Evolutionary conservation across 2,329 filamentous ascomycete species (phyloP).

Genomic region (Colletotrichum tropicicola): DNA sequence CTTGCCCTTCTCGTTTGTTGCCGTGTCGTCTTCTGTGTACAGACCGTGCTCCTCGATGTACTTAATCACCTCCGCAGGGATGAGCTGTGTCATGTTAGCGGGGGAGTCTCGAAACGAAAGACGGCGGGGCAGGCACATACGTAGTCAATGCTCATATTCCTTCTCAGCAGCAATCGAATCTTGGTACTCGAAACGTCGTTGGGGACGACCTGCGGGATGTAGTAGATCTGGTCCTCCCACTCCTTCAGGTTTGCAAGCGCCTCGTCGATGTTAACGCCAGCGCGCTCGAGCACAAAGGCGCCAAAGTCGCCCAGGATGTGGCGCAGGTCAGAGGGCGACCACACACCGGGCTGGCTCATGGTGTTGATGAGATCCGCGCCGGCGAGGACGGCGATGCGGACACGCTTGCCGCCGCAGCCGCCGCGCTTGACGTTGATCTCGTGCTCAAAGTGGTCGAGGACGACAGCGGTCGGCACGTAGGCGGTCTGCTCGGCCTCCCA

Average conservation of each 20-base stretch:
- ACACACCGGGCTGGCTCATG: conserved; percentile 78
- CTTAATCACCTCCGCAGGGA: conserved; percentile 77
- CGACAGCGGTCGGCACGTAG: conserved; percentile 89
- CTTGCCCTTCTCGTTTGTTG: conserved; percentile 25
- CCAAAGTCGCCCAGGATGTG: conserved; percentile 88
- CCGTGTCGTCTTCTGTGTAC: conserved; percentile 59
- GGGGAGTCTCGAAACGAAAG: not conserved
- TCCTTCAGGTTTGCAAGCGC: conserved; percentile 82
- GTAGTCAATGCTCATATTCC: conserved; percentile 33
- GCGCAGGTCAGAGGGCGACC: conserved; percentile 85
- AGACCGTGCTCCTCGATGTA: conserved; percentile 76
- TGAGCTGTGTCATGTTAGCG: conserved; percentile 84
- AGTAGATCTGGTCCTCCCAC: conserved; percentile 86
- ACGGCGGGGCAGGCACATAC: not conserved
- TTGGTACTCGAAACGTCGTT: conserved; percentile 70
- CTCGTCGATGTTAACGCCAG: conserved; percentile 88
- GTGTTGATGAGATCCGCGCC: conserved; percentile 81
- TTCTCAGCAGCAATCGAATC: conserved; percentile 31
- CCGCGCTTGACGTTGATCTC: conserved; percentile 85
- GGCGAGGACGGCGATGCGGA: conserved; percentile 82
- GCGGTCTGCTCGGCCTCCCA: conserved; percentile 88
- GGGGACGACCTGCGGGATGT: conserved; percentile 88
- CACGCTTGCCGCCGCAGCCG: conserved; percentile 76
- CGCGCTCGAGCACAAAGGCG: conserved; percentile 86
- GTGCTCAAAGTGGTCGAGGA: conserved; percentile 89